These are phyloP conservation scores for Austroboletus niveus DNA, from an alignment of 1,284 basidiomycete genomes.

Conservation along the genomic window DNA sequence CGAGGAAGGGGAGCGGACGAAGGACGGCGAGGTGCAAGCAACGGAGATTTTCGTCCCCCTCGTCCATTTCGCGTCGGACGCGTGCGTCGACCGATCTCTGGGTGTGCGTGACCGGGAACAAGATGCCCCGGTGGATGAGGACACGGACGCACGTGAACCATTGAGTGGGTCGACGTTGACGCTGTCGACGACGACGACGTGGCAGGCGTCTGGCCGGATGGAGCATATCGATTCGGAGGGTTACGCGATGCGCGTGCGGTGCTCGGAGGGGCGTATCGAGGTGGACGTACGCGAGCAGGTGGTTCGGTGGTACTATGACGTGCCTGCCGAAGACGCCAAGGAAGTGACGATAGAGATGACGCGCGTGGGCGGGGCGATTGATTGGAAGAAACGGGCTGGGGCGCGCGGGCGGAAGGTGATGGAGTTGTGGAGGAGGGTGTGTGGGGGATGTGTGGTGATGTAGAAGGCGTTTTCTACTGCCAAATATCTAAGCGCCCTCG, in stretches of 20 bases:
- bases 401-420: not conserved
- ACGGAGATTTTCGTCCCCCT: constrained; percentile 89
- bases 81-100: constrained; percentile 29
- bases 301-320: constrained; percentile 84
- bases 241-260: constrained; percentile 49
- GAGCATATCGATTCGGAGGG: constrained; percentile 20
- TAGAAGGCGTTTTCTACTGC: constrained; percentile 11
- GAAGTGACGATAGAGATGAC: constrained; percentile 67
- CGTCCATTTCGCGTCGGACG: constrained; percentile 77
- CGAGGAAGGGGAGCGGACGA: constrained; percentile 15
- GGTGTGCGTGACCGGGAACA: not conserved
- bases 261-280: constrained; percentile 64
- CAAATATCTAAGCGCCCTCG: not conserved
- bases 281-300: constrained; percentile 60
- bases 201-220: constrained; percentile 1
- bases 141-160: not conserved
- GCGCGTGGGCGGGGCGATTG: constrained; percentile 62
- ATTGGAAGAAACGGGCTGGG: constrained; percentile 19
- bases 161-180: constrained; percentile 24
- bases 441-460: constrained; percentile 27
- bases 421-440: constrained; percentile 14
- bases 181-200: constrained; percentile 10
- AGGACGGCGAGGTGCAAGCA: constrained; percentile 39
- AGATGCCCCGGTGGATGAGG: not conserved
- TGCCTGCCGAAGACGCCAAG: constrained; percentile 49